Evolutionary conservation across 768 basidiomycete species (phyloP).

Genomic region (Tremella yokohamensis): DNA sequence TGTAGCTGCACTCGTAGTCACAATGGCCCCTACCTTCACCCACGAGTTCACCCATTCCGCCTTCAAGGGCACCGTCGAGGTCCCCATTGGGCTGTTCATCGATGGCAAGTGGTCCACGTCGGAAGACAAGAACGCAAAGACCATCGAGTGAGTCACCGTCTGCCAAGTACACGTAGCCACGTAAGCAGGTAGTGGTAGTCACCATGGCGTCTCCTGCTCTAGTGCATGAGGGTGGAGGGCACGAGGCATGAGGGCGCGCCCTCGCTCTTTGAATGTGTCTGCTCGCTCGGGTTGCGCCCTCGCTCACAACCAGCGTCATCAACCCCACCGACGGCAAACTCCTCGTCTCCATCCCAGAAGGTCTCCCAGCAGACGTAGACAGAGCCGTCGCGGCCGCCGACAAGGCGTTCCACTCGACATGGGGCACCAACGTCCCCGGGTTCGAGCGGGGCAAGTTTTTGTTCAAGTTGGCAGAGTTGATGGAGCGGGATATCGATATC

Average conservation of each 20-base stretch:
- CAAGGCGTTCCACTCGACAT: slow-evolving; percentile 74
- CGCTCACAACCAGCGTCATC: slow-evolving; percentile 35
- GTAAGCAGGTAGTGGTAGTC: too few relatives aligned
- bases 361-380: slow-evolving; percentile 63
- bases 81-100: slow-evolving; percentile 85
- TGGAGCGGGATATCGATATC: slow-evolving; percentile 75
- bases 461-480: slow-evolving; percentile 82
- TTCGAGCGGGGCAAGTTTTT: slow-evolving; percentile 71
- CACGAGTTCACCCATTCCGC: slow-evolving; percentile 45
- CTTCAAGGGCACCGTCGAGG: slow-evolving; percentile 51
- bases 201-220: too few relatives aligned
- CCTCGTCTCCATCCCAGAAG: slow-evolving; percentile 45
- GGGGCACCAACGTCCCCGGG: slow-evolving; percentile 70
- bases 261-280: neutral
- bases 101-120: slow-evolving; percentile 75
- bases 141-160: slow-evolving; percentile 41
- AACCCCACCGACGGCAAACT: slow-evolving; percentile 51
- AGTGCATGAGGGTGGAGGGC: too few relatives aligned
- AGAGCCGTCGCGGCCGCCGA: slow-evolving; percentile 77
- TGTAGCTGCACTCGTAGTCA: too few relatives aligned
- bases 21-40: slow-evolving; percentile 31
- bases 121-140: slow-evolving; percentile 41
- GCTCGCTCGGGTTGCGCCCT: neutral
- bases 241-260: too few relatives aligned
- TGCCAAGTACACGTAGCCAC: too few relatives aligned